These are phyloP conservation scores for Penicillium psychrosexuale DNA, from an alignment of 2,329 filamentous ascomycete genomes.

Conservation along the genomic window DNA sequence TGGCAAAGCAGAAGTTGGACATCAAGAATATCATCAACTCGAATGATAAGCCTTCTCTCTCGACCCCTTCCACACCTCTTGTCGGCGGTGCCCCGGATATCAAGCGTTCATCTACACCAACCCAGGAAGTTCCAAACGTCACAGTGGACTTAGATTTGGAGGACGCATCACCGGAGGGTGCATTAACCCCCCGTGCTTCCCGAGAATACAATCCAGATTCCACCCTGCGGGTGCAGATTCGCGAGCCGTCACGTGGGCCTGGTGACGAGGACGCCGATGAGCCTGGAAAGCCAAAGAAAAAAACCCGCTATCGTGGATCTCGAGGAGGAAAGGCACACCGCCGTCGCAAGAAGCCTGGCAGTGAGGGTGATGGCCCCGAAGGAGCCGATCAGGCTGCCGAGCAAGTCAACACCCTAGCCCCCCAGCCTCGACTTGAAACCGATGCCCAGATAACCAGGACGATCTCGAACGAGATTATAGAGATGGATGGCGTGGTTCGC, in stretches of 20 bases:
- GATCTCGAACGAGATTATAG: conserved; percentile 56
- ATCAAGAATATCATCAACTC: conserved; percentile 45
- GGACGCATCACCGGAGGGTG: conserved; percentile 19
- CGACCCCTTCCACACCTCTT: conserved; percentile 40
- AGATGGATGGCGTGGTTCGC: conserved; percentile 59
- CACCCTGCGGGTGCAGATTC: conserved; percentile 40
- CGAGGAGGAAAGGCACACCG: conserved; percentile 68
- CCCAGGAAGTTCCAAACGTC: conserved; percentile 26
- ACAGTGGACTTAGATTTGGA: conserved; percentile 32
- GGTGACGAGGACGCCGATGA: conserved; percentile 33
- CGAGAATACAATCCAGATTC: conserved; percentile 22
- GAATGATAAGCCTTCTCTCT: conserved; percentile 36
- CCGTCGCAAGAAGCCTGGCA: conserved; percentile 51
- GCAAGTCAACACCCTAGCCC: conserved; percentile 46
- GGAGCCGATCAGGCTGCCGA: conserved; percentile 60
- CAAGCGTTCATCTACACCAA: conserved; percentile 27
- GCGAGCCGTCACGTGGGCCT: conserved; percentile 36
- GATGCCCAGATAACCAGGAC: conserved; percentile 55
- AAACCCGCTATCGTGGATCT: conserved; percentile 63
- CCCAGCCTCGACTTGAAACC: conserved; percentile 55
- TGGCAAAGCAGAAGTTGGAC: conserved; percentile 45
- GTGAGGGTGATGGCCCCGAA: conserved; percentile 53
- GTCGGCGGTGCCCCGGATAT: conserved; percentile 24
- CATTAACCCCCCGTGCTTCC: conserved; percentile 31
- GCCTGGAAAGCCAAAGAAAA: conserved; percentile 60